Conservation (phyloP, 805 yeast species). For the Candida hungchunana region DNA sequence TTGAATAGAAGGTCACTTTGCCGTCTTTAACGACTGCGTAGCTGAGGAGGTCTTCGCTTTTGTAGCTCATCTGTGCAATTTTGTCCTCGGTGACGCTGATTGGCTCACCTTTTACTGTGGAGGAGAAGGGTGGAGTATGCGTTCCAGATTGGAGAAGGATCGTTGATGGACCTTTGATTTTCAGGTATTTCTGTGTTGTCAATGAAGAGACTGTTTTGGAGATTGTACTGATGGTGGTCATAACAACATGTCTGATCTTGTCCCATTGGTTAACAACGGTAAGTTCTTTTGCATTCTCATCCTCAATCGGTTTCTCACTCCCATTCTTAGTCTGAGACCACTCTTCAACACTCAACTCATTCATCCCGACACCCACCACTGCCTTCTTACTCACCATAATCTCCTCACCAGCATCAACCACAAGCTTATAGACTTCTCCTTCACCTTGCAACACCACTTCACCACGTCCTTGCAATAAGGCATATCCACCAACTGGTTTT, state of each 20-base stretch:
- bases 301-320: no score
- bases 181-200: slow-evolving; percentile 33
- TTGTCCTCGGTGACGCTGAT: slow-evolving; percentile 13
- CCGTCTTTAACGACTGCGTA: slow-evolving; percentile 42
- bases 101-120: slow-evolving; percentile 9
- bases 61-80: slow-evolving; percentile 1
- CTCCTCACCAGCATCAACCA: slow-evolving; percentile 42
- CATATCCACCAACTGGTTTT: no score
- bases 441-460: slow-evolving; percentile 48
- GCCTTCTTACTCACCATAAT: slow-evolving; percentile 42
- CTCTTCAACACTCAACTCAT: slow-evolving; percentile 18
- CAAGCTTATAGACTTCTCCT: slow-evolving; percentile 49
- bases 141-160: slow-evolving; percentile 21
- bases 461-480: slow-evolving; percentile 54
- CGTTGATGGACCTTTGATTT: slow-evolving; percentile 46
- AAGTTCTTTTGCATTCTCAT: no score
- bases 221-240: no score
- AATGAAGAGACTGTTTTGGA: no score
- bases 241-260: no score
- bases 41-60: slow-evolving; percentile 41
- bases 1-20: slow-evolving; percentile 40
- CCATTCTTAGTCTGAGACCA: slow-evolving; percentile 1
- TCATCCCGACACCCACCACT: slow-evolving; percentile 47
- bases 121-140: not conserved
- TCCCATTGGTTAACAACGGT: no score